A percentile compares a stretch with the other conserved stretches of the same genome.
These are phyloP conservation scores for Auricularia heimuer DNA, from an alignment of 768 basidiomycete genomes.

Conservation along the genomic window DNA sequence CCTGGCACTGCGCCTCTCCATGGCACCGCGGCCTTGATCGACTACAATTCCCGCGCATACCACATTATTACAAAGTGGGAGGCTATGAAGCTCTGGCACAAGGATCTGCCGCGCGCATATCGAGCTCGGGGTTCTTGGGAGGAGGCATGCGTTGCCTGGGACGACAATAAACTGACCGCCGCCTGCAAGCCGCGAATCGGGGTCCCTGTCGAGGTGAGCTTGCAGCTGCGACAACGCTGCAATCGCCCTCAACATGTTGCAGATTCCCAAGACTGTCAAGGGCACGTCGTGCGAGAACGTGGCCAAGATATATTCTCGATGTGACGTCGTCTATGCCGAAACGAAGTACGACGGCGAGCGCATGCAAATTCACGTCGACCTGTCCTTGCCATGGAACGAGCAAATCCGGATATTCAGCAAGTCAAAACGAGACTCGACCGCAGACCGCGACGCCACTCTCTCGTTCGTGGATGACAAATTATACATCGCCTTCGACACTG, in stretches of 20 bases:
- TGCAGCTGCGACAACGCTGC: background rate
- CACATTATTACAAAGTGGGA: slow-evolving; percentile 45
- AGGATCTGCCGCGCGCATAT: slow-evolving; percentile 43
- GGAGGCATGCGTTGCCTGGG: slow-evolving; percentile 34
- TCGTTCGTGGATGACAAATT: slow-evolving; percentile 16
- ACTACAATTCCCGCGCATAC: slow-evolving; percentile 49
- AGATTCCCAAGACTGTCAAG: slow-evolving; percentile 81
- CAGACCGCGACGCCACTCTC: slow-evolving; percentile 63
- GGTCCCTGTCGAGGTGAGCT: slow-evolving; percentile 48
- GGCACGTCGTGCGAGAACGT: slow-evolving; percentile 53
- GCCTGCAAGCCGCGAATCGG: slow-evolving; percentile 39
- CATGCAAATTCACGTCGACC: slow-evolving; percentile 81
- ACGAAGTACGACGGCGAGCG: slow-evolving; percentile 93
- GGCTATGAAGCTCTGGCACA: slow-evolving; percentile 69
- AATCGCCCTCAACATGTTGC: background rate
- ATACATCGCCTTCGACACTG: background rate
- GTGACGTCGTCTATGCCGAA: slow-evolving; percentile 65
- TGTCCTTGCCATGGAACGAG: slow-evolving; percentile 26
- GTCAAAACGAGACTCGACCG: slow-evolving; percentile 72
- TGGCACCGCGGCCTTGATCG: slow-evolving; percentile 39
- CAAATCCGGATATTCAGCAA: slow-evolving; percentile 80
- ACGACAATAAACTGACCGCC: slow-evolving; percentile 20
- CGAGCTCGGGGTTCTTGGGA: slow-evolving; percentile 48
- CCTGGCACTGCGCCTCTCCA: slow-evolving; percentile 42
- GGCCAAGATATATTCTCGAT: slow-evolving; percentile 32